Percentiles rank a stretch among this genome's conserved stretches.
Conservation (phyloP, 73 alveolate genomes). For the Urostyla sp. region DNA sequence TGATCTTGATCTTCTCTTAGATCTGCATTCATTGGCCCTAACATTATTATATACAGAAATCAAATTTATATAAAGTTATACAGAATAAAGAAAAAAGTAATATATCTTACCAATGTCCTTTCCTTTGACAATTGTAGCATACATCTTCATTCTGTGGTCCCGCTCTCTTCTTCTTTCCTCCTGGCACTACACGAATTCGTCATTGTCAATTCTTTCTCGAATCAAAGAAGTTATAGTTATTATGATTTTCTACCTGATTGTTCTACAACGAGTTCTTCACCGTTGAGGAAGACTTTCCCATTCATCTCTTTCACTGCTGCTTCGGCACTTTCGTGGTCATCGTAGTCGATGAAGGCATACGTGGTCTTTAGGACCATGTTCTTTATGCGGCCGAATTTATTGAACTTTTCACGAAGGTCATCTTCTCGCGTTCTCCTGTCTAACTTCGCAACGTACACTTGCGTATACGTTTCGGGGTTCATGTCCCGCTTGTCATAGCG, state of each 20-base stretch:
- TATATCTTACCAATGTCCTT: constrained; percentile 52
- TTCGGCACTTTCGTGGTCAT: constrained; percentile 26
- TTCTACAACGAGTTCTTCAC: constrained; percentile 39
- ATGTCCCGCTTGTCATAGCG: constrained; percentile 12
- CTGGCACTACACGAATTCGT: constrained; percentile 45
- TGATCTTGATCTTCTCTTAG: constrained; percentile 3
- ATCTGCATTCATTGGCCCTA: constrained; percentile 54
- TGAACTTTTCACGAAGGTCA: constrained; percentile 5
- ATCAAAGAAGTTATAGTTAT: neutral
- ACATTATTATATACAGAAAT: neutral
- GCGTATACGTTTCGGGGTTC: constrained; percentile 15
- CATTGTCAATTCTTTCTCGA: neutral
- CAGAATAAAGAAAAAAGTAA: no score
- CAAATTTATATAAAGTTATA: neutral
- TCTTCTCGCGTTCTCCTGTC: constrained; percentile 30
- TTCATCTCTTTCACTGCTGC: constrained; percentile 42
- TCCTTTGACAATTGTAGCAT: constrained; percentile 48
- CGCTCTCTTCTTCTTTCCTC: constrained; percentile 38
- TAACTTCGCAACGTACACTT: constrained; percentile 24
- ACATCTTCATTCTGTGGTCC: constrained; percentile 54
- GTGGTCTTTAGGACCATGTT: constrained; percentile 11
- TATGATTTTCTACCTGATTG: constrained; percentile 41
- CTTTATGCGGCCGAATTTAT: constrained; percentile 15
- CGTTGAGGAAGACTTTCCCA: constrained; percentile 37
- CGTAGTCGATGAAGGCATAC: constrained; percentile 38